Conservation (phyloP, 1,284 basidiomycete species). For the Heterobasidion parviporum region DNA sequence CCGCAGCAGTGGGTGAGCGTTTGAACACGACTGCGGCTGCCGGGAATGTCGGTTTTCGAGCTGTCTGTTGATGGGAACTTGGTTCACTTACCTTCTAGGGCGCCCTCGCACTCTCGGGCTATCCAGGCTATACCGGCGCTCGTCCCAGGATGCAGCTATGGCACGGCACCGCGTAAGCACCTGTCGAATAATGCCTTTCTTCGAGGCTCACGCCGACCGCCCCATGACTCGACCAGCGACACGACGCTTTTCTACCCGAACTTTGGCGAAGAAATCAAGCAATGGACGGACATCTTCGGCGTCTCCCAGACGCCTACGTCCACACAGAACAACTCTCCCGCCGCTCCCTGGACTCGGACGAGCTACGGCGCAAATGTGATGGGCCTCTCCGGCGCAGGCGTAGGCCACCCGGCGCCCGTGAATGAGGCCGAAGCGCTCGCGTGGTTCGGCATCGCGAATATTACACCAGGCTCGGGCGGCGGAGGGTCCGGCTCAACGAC, state of each 20-base stretch:
- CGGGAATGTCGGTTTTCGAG: background rate
- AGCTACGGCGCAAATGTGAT: background rate
- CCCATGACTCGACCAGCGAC: constrained; percentile 18
- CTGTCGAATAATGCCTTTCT: too few relatives aligned
- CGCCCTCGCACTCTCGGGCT: constrained; percentile 27
- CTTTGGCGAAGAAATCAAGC: constrained; percentile 36
- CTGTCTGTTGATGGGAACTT: constrained; percentile 29
- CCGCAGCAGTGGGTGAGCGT: constrained; percentile 35
- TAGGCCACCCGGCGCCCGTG: background rate
- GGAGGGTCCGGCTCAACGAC: background rate
- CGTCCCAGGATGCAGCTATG: constrained; percentile 46
- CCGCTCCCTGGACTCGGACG: background rate
- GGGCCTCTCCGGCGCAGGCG: background rate
- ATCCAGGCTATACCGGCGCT: constrained; percentile 43
- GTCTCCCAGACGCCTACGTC: constrained; percentile 26
- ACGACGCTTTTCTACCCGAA: constrained; percentile 42
- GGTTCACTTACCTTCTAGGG: background rate
- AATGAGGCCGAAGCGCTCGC: background rate
- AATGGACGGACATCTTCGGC: constrained; percentile 35
- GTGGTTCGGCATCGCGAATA: background rate
- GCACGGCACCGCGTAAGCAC: constrained; percentile 36
- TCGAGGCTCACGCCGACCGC: too few relatives aligned
- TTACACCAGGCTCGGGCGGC: background rate
- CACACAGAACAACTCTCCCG: background rate
- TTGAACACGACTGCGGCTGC: background rate